Evolutionary conservation across 2,329 filamentous ascomycete genomes (phyloP), one percentile per base, ranked within the genome.

Genomic region (Colletotrichum filicis): DNA sequence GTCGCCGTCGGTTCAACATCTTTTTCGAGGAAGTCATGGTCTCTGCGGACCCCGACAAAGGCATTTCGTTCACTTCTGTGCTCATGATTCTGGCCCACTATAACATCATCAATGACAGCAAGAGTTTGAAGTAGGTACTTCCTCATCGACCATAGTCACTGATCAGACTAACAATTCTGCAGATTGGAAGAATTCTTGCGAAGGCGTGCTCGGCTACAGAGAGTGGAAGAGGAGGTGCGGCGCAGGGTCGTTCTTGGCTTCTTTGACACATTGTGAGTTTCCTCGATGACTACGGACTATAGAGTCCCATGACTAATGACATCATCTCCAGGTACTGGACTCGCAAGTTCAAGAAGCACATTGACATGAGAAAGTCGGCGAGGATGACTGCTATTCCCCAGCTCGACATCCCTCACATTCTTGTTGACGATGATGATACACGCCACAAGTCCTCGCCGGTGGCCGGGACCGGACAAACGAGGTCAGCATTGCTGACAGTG

Each of bases 1-100:
- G 95, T 73, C 90, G 97, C 56, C 88, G 91, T 69, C 92, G 93
- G 55, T 96, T 97, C 86, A 98, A 98, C 77, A 89, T 93, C n/a
- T 99, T 99, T 82, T 99, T 95, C 79, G 95, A 98, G 82, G 97
- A 99, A 84, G 94, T 98, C 24, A 91, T 98, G 82, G 95, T 98
- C 6, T 96, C 95, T 5, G 95, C 95, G 5, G 95, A 99, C 81
- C 93, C 93, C 1, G 94, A 97, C 78, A 90, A 91, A 74, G 97
- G 97, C 60, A 97, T 99, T 73, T 93, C 94, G 0, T 99, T 99
- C 82, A 97, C 95, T 3, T 92, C 93, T 7, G 93, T 98, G 26
- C 87, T 99, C 64, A 97, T 99, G 93, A 97, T 97, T 74, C 87
- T 99, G 70, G 96, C 97, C 42, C 97, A 99, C 83, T 97, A 99